These are phyloP conservation scores for Boechera retrofracta DNA, from an alignment of 345 rosid species.

Conservation along the genomic window DNA sequence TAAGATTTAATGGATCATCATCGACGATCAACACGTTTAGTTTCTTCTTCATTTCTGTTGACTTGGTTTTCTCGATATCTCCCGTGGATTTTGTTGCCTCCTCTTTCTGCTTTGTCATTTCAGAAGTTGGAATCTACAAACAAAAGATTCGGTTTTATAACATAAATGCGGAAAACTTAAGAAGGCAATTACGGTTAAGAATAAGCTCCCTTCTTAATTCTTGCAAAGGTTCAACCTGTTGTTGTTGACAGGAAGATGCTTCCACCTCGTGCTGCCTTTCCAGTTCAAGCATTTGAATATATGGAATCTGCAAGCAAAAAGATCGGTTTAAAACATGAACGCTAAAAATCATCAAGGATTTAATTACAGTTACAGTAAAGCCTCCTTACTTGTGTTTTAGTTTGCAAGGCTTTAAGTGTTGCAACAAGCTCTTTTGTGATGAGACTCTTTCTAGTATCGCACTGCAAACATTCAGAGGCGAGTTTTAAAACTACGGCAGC, in stretches of 20 bases:
- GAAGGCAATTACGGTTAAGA: too few species aligned
- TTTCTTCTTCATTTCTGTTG: too few species aligned
- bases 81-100: too few species aligned
- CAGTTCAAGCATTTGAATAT: constrained; percentile 68
- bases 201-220: too few species aligned
- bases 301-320: constrained; percentile 57
- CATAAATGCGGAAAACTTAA: too few species aligned
- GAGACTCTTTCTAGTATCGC: background rate
- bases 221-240: background rate
- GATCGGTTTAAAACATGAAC: constrained; percentile 12
- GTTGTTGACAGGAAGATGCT: constrained; percentile 57
- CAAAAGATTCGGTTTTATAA: too few species aligned
- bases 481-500: constrained; percentile 78
- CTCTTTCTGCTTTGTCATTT: too few species aligned
- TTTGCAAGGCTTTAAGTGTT: constrained; percentile 50
- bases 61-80: too few species aligned
- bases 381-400: background rate
- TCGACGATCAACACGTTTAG: too few species aligned
- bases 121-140: too few species aligned
- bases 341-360: background rate
- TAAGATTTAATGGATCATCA: too few species aligned
- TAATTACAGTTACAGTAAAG: background rate
- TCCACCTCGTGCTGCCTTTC: constrained; percentile 63
- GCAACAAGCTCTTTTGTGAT: constrained; percentile 43
- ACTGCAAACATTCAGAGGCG: constrained; percentile 67